phyloP scores from a whole-genome alignment of 805 yeast species.

The Starmerella kuoi region DNA sequence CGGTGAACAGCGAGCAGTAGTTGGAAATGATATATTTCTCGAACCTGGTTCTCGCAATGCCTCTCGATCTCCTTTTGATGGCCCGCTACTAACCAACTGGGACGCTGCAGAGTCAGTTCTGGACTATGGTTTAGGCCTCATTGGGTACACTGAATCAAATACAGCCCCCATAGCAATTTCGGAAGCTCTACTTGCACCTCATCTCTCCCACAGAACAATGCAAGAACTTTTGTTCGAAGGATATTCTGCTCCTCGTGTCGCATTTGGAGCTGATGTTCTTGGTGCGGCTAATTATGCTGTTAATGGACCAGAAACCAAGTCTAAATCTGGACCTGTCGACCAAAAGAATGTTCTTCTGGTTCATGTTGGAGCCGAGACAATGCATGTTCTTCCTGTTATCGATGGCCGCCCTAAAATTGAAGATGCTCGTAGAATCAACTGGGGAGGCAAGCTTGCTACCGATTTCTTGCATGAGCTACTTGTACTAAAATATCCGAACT shows the following conservation, averaged over 20 bases:
- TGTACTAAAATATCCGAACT: slow-evolving; percentile 77
- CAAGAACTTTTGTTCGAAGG: slow-evolving; percentile 78
- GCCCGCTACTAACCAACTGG: slow-evolving; percentile 81
- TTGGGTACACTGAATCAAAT: slow-evolving; percentile 40
- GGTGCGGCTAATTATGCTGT: slow-evolving; percentile 51
- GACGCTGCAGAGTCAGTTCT: slow-evolving; percentile 70
- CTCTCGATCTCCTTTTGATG: slow-evolving; percentile 75
- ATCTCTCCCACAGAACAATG: slow-evolving; percentile 57
- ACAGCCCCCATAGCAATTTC: slow-evolving; percentile 64
- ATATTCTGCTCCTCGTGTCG: slow-evolving; percentile 59
- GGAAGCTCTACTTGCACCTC: slow-evolving; percentile 63
- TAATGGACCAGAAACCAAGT: too few relatives aligned
- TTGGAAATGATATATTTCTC: slow-evolving; percentile 69
- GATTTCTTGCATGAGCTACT: slow-evolving; percentile 52
- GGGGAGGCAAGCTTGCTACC: slow-evolving; percentile 76
- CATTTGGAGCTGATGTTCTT: slow-evolving; percentile 72
- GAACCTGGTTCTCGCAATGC: slow-evolving; percentile 60
- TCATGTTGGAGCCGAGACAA: slow-evolving; percentile 70
- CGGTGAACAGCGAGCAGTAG: slow-evolving; percentile 45
- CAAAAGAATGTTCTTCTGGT: slow-evolving; percentile 56
- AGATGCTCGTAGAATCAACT: slow-evolving; percentile 69
- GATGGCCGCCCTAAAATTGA: slow-evolving; percentile 53
- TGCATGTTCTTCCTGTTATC: slow-evolving; percentile 71
- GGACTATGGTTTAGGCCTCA: slow-evolving; percentile 71
- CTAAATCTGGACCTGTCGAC: background rate